Evolutionary conservation across 257 asterid species (phyloP), one percentile per base, ranked within the genome.

Genomic region (Nicotiana noctiflora): DNA sequence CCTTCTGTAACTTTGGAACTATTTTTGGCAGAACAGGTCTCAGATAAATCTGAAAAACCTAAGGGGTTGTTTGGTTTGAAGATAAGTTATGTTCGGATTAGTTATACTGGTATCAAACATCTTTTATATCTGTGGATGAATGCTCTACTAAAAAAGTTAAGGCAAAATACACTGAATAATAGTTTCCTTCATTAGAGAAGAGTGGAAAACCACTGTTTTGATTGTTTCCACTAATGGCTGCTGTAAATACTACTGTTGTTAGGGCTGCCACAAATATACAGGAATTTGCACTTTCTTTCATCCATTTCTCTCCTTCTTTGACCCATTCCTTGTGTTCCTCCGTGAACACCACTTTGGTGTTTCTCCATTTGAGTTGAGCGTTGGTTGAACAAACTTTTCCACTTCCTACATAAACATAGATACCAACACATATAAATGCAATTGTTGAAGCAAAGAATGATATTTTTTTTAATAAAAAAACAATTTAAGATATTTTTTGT

Each of bases 331-430:
- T 49, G 65, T 82, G 85, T 46, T 82, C 79, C 79, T 76, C 82
- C 4, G 77, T 63, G 5, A 82, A 82, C 59, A 76, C 66, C 65
- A 76, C 40, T 63, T 40, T 8, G 85, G 85, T 18, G 84, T 82
- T 82, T 84, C 80, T 76, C 87, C 86, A 8, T 76, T 52, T 2
- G 81, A 60, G 52, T 84, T 86, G 60, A 67, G 74, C 74, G 75
- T 79, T 11, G 89, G 87, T 49, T 40, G 82, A 31, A 86, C 85
- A 72, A 84, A 82, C 21, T 80, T 84, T 66, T 84, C 84, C 25
- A 86, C 87, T 80, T 84, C 89, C 89, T 86, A 84, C 46, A 34
- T 56, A 56, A 40, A 40, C 49, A 40, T 40, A 40, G 12, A 40
- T 8, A 40, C 49, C 49, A 40, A 21, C 1, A 3, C 31, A 21